phyloP scores from a whole-genome alignment of 116 monocot species.

The Papilionanthe hybrid region DNA sequence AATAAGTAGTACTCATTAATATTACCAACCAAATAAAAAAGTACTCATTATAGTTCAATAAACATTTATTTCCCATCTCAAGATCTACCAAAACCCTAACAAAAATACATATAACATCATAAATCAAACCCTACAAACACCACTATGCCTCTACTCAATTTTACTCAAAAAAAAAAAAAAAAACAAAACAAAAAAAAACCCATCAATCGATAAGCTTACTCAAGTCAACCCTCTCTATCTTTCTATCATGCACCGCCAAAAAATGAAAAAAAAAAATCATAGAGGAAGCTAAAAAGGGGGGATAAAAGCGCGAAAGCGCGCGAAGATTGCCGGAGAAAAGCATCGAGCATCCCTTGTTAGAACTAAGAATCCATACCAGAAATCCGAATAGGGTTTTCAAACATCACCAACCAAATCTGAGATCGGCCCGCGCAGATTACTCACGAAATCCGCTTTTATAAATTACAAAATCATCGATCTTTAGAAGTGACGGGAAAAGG shows the following conservation, averaged over 20 bases:
- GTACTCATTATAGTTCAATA: background rate
- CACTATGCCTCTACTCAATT: background rate
- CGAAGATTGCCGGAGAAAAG: background rate
- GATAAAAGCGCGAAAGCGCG: background rate
- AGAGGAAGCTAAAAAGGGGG: background rate
- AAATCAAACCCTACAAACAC: background rate
- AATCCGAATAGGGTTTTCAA: background rate
- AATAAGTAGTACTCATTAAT: background rate
- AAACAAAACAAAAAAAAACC: background rate
- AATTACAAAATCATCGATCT: background rate
- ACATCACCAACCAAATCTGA: background rate
- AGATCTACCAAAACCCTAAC: background rate
- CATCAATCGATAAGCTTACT: background rate
- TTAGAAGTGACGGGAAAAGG: background rate
- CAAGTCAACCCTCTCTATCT: background rate
- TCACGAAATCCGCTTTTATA: background rate
- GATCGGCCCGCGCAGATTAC: background rate
- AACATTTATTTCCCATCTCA: background rate
- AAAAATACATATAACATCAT: background rate
- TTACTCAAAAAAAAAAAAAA: background rate
- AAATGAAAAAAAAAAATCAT: background rate
- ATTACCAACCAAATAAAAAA: background rate
- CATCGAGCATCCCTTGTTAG: background rate
- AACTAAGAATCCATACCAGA: background rate
- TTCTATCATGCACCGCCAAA: background rate